Conservation (phyloP, 108 stramenopile species). For the Nitzschia sp. region DNA sequence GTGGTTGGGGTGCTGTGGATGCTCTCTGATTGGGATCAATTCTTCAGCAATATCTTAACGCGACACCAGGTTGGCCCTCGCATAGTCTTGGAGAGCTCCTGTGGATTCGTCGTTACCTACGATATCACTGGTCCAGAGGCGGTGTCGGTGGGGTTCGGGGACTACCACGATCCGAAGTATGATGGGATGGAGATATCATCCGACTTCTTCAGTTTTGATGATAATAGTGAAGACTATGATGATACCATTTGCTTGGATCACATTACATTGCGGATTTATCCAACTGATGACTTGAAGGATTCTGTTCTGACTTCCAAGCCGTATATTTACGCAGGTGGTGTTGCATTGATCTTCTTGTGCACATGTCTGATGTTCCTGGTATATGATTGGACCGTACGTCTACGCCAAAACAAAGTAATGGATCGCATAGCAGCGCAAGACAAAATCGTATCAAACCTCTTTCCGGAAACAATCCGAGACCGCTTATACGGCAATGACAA, state of each 20-base stretch:
- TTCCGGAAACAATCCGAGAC: slow-evolving; percentile 12
- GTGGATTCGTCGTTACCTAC: background rate
- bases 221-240: background rate
- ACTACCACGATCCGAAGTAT: slow-evolving; percentile 13
- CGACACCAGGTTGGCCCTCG: too few relatives aligned
- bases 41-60: too few relatives aligned
- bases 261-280: background rate
- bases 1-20: background rate
- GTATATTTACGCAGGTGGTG: background rate
- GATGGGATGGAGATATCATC: background rate
- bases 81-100: too few relatives aligned
- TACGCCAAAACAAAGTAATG: slow-evolving; percentile 15
- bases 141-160: background rate
- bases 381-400: slow-evolving; percentile 7
- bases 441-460: slow-evolving; percentile 14
- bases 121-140: slow-evolving; percentile 5
- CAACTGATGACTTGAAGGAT: slow-evolving; percentile 2
- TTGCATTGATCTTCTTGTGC: slow-evolving; percentile 1
- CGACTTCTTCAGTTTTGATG: slow-evolving; percentile 1
- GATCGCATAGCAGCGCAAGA: background rate
- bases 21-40: too few relatives aligned
- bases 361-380: slow-evolving; percentile 3
- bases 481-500: background rate
- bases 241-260: too few relatives aligned
- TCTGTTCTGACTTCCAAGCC: background rate